These are phyloP conservation scores for Colletotrichum tofieldiae DNA, from an alignment of 2,329 filamentous ascomycete genomes.

Conservation along the genomic window DNA sequence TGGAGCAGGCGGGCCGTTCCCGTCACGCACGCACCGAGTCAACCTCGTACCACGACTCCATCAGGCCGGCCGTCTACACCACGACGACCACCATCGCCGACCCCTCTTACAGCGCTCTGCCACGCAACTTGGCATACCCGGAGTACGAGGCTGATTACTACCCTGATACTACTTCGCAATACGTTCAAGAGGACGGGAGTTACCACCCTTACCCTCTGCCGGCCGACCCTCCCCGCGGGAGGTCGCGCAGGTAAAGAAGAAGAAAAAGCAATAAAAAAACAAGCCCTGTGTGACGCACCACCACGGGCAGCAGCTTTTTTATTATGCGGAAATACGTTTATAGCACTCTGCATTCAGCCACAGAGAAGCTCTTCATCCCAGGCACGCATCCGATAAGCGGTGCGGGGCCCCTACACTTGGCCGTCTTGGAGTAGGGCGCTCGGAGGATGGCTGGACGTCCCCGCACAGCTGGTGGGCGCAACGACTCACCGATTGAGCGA, in stretches of 20 bases:
- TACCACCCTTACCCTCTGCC: slow-evolving; percentile 55
- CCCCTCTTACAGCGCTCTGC: slow-evolving; percentile 49
- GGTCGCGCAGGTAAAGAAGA: slow-evolving; percentile 16
- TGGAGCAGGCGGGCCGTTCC: slow-evolving; percentile 6
- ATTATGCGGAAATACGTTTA: slow-evolving; percentile 36
- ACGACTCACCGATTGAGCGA: background rate
- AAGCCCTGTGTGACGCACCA: slow-evolving; percentile 37
- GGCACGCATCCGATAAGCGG: slow-evolving; percentile 34
- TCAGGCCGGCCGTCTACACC: slow-evolving; percentile 20
- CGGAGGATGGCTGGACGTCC: slow-evolving; percentile 1
- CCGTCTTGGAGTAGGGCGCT: slow-evolving; percentile 7
- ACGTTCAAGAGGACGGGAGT: slow-evolving; percentile 51
- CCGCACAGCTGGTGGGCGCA: slow-evolving; percentile 23
- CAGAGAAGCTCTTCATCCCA: slow-evolving; percentile 33
- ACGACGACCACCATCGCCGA: slow-evolving; percentile 27
- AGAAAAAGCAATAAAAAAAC: background rate
- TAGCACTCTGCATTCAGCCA: slow-evolving; percentile 37
- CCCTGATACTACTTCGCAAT: slow-evolving; percentile 48
- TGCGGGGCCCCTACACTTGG: slow-evolving; percentile 2
- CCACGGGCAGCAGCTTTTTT: slow-evolving; percentile 1
- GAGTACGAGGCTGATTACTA: slow-evolving; percentile 48
- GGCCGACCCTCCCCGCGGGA: slow-evolving; percentile 19
- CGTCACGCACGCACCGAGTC: slow-evolving; percentile 27
- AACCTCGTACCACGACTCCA: slow-evolving; percentile 16
- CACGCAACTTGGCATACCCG: slow-evolving; percentile 47